A percentile compares a stretch with the other conserved stretches of the same genome.
phyloP scores from a whole-genome alignment of 148 eudicot genomes.

The Cornus suecica region DNA sequence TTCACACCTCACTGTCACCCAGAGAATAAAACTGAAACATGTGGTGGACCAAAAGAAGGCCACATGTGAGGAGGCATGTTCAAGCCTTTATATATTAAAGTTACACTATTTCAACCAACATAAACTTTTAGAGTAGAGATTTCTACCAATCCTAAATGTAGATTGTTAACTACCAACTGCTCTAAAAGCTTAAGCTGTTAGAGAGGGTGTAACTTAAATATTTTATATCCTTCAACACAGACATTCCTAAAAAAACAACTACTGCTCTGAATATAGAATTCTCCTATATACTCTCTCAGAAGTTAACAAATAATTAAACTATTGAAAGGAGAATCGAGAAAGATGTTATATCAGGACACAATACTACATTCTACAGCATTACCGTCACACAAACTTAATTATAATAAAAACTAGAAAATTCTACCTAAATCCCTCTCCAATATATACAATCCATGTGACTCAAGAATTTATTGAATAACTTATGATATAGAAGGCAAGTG shows the following conservation, averaged over 20 bases:
- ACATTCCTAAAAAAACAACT: neutral
- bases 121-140: too few relatives aligned
- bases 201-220: too few relatives aligned
- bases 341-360: neutral
- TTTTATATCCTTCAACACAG: too few relatives aligned
- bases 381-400: too few relatives aligned
- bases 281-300: neutral
- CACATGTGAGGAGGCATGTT: too few relatives aligned
- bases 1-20: too few relatives aligned
- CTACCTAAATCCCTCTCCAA: neutral
- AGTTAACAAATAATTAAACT: neutral
- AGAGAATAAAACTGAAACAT: too few relatives aligned
- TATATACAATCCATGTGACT: neutral
- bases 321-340: neutral
- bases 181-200: too few relatives aligned
- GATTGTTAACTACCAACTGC: too few relatives aligned
- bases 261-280: neutral
- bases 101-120: too few relatives aligned
- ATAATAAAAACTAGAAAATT: neutral
- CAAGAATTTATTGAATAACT: neutral
- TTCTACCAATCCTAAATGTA: neutral
- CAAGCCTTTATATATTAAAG: too few relatives aligned
- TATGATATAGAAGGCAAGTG: neutral
- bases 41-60: too few relatives aligned
- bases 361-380: conserved; percentile 5